Conservation (phyloP, 163 green algal species). For the Coccomyxa subellipsoidea region DNA sequence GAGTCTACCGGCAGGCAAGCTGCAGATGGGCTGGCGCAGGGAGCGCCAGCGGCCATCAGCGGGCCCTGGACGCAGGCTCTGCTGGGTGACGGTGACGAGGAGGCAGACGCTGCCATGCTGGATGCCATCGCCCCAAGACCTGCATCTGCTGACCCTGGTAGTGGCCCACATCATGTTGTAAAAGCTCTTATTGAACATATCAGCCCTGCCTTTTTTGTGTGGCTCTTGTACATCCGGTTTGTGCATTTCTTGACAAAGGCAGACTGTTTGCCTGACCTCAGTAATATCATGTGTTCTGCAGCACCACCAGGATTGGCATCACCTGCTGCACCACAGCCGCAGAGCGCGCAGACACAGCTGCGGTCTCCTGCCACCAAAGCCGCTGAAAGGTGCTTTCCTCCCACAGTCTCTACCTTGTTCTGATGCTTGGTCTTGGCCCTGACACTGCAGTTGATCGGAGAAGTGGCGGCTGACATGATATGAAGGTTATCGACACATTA, state of each 20-base stretch:
- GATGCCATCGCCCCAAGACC: not conserved
- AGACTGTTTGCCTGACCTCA: not conserved
- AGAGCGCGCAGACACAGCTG: not conserved
- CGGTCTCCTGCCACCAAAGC: not conserved
- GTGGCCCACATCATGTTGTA: not conserved
- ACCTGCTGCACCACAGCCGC: not conserved
- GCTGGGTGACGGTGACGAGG: not conserved
- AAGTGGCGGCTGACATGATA: too few relatives aligned
- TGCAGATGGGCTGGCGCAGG: not conserved
- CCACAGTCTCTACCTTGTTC: not conserved
- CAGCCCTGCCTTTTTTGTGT: not conserved
- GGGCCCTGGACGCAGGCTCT: not conserved
- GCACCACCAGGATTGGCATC: not conserved
- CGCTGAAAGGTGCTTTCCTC: not conserved
- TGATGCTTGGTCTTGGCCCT: not conserved
- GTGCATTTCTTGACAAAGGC: not conserved
- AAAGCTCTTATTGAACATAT: not conserved
- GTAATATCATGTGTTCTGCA: too few relatives aligned
- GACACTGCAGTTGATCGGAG: not conserved
- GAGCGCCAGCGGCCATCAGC: not conserved
- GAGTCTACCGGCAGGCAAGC: not conserved
- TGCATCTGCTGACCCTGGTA: not conserved
- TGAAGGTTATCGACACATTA: too few relatives aligned
- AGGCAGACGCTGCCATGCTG: not conserved
- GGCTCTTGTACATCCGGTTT: too few relatives aligned